Evolutionary conservation across 208 protist genomes (phyloP).

Genomic region (Wallacemonas rigidus): DNA sequence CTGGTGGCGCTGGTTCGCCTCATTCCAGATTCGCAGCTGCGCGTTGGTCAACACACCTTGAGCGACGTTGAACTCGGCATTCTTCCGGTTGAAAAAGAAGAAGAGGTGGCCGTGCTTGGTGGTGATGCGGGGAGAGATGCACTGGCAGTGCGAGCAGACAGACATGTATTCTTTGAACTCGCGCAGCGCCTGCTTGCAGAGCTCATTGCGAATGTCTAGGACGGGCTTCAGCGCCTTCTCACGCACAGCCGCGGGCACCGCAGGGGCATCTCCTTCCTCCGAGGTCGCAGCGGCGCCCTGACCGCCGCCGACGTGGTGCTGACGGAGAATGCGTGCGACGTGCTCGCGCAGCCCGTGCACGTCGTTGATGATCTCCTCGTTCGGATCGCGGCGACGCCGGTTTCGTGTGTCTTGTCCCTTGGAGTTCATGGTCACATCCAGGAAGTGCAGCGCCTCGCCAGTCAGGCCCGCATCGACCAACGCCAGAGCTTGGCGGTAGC

Average conservation of each 20-base stretch:
- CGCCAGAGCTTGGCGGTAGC: conserved; percentile 78
- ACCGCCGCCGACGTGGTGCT: conserved; percentile 17
- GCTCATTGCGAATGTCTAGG: conserved; percentile 72
- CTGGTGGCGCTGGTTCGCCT: conserved; percentile 55
- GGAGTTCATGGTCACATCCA: conserved; percentile 69
- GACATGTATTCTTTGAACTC: conserved; percentile 60
- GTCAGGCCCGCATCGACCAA: conserved; percentile 72
- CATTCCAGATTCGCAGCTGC: conserved; percentile 68
- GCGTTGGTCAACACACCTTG: conserved; percentile 51
- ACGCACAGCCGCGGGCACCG: neutral
- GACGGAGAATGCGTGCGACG: conserved; percentile 54
- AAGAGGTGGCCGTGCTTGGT: conserved; percentile 84
- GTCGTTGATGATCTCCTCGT: conserved; percentile 75
- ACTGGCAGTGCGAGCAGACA: conserved; percentile 78
- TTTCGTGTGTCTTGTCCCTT: conserved; percentile 50
- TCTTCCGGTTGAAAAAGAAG: conserved; percentile 79
- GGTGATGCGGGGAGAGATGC: conserved; percentile 72
- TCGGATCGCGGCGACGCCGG: conserved; percentile 51
- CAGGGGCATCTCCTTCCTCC: neutral
- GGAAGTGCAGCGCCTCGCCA: conserved; percentile 81
- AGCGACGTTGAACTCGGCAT: conserved; percentile 55
- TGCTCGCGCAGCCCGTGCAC: conserved; percentile 56
- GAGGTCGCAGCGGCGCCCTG: neutral
- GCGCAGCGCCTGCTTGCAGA: conserved; percentile 70
- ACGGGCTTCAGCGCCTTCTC: conserved; percentile 29